Evolutionary conservation across 257 asterid genomes (phyloP), one percentile per base, ranked within the genome.

Genomic region (Fraxinus cuspidata): DNA sequence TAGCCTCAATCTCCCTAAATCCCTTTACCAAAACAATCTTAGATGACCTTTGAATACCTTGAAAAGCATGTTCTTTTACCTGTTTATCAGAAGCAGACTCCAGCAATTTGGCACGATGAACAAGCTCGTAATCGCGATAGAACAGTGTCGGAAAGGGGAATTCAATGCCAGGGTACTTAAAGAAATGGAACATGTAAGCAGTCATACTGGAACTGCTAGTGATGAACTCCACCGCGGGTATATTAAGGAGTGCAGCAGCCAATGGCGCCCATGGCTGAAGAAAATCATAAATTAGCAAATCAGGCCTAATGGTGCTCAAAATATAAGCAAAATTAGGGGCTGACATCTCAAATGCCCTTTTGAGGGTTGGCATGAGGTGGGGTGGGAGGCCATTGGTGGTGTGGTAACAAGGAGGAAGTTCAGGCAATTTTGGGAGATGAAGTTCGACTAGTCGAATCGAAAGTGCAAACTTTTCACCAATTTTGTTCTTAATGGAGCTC

Each of bases 311-410:
- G 8, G 56, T 10, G 1, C 70, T 27, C 35, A 89, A 67, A 40
- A 86, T 78, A 1, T 27, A 9, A n/a, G 70, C 2, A 37, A 88
- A 88, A 15, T 76, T 53, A 0, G 86, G 80, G n/a, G 49, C 29
- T 3, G 91, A 34, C 77, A 34, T 53, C 16, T 86, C 86, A 21
- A 83, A 86, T 38, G 88, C 88, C 0, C 3, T 77, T 60, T 84
- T 81, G 11, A 90, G 92, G 2, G 64, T 72, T 10, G 81, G 79
- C 83, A 85, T 79, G 42, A 87, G 86, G 37, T 74, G 68, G 18
- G 87, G 86, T 2, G 90, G 90, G 31, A 89, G 90, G 83, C 86
- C 90, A 71, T 89, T 89, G 66, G 93, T 86, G 74, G 92, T 87
- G 82, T 89, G 91, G 76, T 31, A 76, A 71, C 72, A 34, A 35